Evolutionary conservation across 208 protist species (phyloP), one percentile per base, ranked within the genome.

Genomic region (Blechomonas ayalai): DNA sequence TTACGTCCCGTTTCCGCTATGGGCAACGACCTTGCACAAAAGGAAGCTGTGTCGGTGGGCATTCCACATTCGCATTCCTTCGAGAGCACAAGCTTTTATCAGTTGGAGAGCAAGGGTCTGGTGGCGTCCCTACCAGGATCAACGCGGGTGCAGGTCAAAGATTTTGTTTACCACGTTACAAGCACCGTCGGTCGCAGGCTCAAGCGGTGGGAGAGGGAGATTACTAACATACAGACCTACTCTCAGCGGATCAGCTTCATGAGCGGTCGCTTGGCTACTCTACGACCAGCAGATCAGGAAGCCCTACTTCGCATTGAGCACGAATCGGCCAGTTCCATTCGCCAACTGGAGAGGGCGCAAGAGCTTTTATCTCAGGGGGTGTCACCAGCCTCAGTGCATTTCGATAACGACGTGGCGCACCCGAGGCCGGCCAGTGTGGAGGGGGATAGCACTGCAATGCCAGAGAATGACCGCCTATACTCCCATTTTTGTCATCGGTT

Each of bases 211-310:
- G 54, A 68, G 46, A 39, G 47, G 22, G 52, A 54, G 16, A 27
- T 68, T 13, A 34, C 22, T 34, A 42, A 58, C 18, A 55, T 55
- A 3, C 59, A 73, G 51, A 38, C 61, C 25, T 73, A 73, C 52
- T 40, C 50, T 29, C 47, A 68, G 34, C 62, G 60, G 26, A 59
- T 57, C 1, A 32, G 57, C 10, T 60, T 53, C 44, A 65, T 57
- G 8, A 60, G 67, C 3, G 67, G 67, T 19, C 35, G n/a, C 6
- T 60, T 55, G n/a, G 60, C 52, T 31, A 37, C 54, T 3, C 53
- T 58, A 24, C 67, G 67, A 2, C 7, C 46, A 27, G 55, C 50
- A 39, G 67, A 73, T 37, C 33, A 27, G 15, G 40, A 43, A 24
- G 62, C 68, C 38, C 47, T 73, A n/a, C 54, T 68, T 40, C 59